These are phyloP conservation scores for Aspergillus clavatus DNA, from an alignment of 2,329 filamentous ascomycete genomes.

Conservation along the genomic window DNA sequence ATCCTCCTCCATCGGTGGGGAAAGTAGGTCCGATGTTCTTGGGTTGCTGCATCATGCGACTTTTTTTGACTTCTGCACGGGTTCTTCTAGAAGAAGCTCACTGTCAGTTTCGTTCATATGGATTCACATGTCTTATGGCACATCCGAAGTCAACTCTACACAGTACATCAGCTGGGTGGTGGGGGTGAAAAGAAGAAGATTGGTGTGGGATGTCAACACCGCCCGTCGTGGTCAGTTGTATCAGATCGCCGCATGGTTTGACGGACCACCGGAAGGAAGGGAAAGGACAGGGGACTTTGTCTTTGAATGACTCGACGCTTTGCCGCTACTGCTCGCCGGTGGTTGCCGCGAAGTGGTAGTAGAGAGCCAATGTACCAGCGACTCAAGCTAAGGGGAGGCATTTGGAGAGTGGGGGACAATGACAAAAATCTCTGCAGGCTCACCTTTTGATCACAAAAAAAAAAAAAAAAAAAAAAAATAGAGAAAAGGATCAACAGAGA, in stretches of 20 bases:
- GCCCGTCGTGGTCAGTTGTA: too few relatives aligned
- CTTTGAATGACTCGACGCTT: too few relatives aligned
- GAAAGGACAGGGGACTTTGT: too few relatives aligned
- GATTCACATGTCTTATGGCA: background rate
- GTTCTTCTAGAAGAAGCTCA: background rate
- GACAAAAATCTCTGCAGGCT: background rate
- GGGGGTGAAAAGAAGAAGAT: too few relatives aligned
- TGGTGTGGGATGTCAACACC: too few relatives aligned
- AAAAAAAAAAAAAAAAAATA: background rate
- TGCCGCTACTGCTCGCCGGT: background rate
- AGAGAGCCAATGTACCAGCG: background rate
- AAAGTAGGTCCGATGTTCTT: constrained; percentile 16
- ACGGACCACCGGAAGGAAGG: too few relatives aligned
- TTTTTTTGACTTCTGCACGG: constrained; percentile 8
- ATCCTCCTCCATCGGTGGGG: constrained; percentile 14
- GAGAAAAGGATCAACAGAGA: background rate
- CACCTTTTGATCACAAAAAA: constrained; percentile 2
- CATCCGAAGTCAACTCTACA: too few relatives aligned
- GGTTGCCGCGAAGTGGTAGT: too few relatives aligned
- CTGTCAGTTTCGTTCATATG: background rate
- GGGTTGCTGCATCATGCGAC: constrained; percentile 16
- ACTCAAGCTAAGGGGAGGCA: background rate
- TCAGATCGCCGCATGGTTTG: too few relatives aligned
- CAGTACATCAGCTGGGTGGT: background rate
- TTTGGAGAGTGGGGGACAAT: background rate